phyloP scores from a whole-genome alignment of 768 basidiomycete genomes.

The Cystofilobasidium ferigula region DNA sequence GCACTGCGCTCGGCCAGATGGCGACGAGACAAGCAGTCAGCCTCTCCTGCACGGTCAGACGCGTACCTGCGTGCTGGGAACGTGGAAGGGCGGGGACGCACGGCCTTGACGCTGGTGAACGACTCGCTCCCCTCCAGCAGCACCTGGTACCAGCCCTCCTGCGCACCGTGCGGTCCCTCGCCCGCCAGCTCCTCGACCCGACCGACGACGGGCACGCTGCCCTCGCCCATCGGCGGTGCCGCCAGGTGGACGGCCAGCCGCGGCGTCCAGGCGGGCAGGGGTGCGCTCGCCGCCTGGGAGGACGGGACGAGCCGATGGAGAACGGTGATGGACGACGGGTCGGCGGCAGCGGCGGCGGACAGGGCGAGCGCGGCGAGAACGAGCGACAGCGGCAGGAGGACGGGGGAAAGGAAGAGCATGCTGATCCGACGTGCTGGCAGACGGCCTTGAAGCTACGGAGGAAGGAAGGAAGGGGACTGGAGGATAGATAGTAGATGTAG shows the following conservation, averaged over 20 bases:
- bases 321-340: not conserved
- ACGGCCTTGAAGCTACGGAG: too few relatives aligned
- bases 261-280: not conserved
- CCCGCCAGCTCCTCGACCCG: not conserved
- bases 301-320: not conserved
- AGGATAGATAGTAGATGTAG: too few relatives aligned
- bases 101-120: not conserved
- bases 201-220: not conserved
- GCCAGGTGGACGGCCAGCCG: not conserved
- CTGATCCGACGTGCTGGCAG: too few relatives aligned
- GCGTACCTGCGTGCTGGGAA: not conserved
- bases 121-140: not conserved
- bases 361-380: too few relatives aligned
- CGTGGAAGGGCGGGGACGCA: not conserved
- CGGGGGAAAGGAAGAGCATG: too few relatives aligned
- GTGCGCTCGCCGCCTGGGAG: not conserved
- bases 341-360: not conserved
- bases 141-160: not conserved
- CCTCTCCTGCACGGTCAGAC: too few relatives aligned
- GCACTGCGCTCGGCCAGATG: not conserved
- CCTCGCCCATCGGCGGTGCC: not conserved
- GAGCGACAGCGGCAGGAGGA: too few relatives aligned
- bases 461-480: too few relatives aligned
- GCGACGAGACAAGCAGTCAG: not conserved
- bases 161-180: not conserved